Conservation (phyloP, 225 moss, liverwort and hornwort species). For the Pseudoscleropodium purum region DNA sequence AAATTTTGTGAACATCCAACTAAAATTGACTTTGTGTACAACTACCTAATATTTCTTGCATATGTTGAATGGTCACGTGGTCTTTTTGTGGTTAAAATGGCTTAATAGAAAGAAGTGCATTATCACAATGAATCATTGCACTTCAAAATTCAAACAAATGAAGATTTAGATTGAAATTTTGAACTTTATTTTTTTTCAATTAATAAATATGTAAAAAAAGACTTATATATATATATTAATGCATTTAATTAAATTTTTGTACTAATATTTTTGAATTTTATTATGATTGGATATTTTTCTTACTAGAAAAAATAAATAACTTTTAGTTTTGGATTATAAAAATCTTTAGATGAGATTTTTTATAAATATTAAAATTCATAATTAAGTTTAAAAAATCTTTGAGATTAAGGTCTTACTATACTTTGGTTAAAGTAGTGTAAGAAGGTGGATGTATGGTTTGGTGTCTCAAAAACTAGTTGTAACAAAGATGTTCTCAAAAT, state of each 20-base stretch:
- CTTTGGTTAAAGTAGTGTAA: neutral
- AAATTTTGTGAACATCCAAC: neutral
- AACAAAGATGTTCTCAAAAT: too few species aligned
- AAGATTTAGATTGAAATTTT: too few species aligned
- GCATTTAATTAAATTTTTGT: too few species aligned
- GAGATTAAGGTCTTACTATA: neutral
- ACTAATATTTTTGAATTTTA: neutral
- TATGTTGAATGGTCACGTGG: neutral
- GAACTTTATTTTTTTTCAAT: neutral
- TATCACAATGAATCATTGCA: neutral
- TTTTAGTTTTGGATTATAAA: neutral
- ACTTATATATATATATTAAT: too few species aligned
- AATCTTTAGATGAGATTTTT: neutral
- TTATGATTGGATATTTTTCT: too few species aligned
- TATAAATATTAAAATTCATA: too few species aligned
- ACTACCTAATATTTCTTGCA: accelerated
- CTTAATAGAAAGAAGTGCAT: neutral
- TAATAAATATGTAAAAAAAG: neutral
- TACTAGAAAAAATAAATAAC: neutral
- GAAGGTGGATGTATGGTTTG: neutral
- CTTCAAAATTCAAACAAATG: neutral
- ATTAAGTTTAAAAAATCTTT: neutral
- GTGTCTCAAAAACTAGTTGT: too few species aligned
- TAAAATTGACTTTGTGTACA: neutral
- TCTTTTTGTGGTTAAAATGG: neutral